Conservation (phyloP, 192 early-diverging fungal species). For the Gonapodya sp. region DNA sequence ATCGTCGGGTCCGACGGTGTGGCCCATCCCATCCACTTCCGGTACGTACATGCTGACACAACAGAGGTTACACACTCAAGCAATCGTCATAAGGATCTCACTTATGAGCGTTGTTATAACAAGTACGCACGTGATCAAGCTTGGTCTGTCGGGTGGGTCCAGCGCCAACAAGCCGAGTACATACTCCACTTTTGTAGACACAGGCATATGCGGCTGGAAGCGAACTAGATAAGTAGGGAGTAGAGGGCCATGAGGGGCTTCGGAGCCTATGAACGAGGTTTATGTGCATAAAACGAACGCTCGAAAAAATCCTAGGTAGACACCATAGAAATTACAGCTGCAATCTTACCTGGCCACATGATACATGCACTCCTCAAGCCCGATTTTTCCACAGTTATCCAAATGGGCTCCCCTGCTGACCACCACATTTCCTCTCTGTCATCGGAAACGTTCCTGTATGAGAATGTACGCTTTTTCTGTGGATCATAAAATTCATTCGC, state of each 20-base stretch:
- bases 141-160: not conserved
- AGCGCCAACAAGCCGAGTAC: not conserved
- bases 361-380: constrained; percentile 7
- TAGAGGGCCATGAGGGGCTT: not conserved
- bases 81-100: not conserved
- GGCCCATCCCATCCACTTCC: constrained; percentile 9
- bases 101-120: not conserved
- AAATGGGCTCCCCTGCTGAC: constrained; percentile 12
- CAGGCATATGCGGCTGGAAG: not conserved
- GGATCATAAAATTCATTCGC: constrained; percentile 70
- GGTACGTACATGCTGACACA: not conserved
- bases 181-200: not conserved
- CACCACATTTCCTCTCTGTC: not conserved
- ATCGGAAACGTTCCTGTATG: not conserved
- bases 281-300: not conserved
- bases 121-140: not conserved
- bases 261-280: not conserved
- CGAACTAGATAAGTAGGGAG: not conserved
- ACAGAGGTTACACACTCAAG: no score
- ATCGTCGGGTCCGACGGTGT: constrained; percentile 9
- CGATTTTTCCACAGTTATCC: constrained; percentile 36
- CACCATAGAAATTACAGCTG: no score
- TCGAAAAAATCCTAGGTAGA: not conserved
- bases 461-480: constrained; percentile 12
- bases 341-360: not conserved